phyloP scores from a whole-genome alignment of 75 land plant genomes.

The Chamaecyparis obtusa region DNA sequence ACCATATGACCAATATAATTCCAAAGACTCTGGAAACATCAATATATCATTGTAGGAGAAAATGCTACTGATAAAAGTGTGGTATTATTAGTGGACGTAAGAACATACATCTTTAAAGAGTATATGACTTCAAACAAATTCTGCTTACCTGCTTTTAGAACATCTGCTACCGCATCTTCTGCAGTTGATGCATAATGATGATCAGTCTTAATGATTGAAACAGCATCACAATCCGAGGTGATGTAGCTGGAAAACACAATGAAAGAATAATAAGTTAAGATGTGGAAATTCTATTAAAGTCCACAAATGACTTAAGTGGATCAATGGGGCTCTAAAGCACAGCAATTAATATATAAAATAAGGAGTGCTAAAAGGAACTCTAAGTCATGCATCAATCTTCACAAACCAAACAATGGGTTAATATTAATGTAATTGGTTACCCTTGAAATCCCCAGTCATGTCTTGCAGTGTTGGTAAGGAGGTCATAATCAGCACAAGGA shows the following conservation, averaged over 20 bases:
- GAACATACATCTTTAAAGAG: neutral
- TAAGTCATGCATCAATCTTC: neutral
- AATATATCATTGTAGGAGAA: neutral
- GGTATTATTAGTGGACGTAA: no score
- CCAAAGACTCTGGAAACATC: neutral
- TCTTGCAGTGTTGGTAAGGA: conserved; percentile 68
- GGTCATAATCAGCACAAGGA: conserved; percentile 69
- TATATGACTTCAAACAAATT: neutral
- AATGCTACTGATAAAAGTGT: neutral
- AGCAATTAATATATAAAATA: neutral
- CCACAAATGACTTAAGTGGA: neutral
- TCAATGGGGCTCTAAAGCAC: neutral
- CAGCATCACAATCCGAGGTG: conserved; percentile 56
- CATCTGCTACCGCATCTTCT: conserved; percentile 49
- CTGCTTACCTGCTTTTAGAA: conserved; percentile 38
- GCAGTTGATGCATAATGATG: conserved; percentile 28
- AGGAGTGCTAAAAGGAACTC: neutral
- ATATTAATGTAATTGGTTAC: conserved; percentile 25
- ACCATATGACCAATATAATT: neutral
- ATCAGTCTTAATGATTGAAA: conserved; percentile 30
- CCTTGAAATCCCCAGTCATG: conserved; percentile 71
- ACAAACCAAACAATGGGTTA: neutral
- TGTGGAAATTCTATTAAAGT: neutral
- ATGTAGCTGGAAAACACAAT: conserved; percentile 32
- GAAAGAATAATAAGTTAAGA: neutral